Evolutionary conservation across 1,284 basidiomycete genomes (phyloP), one percentile per base, ranked within the genome.

Genomic region (Ustilago bromivora): DNA sequence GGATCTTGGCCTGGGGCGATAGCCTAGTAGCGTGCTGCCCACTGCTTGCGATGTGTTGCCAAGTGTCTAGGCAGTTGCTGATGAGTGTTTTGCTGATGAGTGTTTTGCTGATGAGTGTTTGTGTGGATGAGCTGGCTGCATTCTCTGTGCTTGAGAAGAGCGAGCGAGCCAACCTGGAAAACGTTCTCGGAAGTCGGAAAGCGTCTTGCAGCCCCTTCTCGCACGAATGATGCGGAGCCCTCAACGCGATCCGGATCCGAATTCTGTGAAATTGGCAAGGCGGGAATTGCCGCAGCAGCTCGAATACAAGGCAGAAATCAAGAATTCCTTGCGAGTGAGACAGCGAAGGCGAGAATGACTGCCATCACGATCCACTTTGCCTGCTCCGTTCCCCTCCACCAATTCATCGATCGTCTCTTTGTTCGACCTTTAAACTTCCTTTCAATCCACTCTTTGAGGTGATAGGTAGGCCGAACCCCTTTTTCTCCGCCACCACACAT

Each of bases 391-490:
- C 32, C 34, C 57, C 47, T 55, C 35, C 49, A n/a, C 52, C 56
- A 67, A 66, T 51, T 54, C 62, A 32, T n/a, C 15, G 53, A 55
- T 58, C 51, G 49, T 49, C 41, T 49, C 41, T 57, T 36, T 54
- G 64, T 64, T 65, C 68, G 68, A 63, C 67, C 76, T 76, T 75
- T 79, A 80, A 82, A 78, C 61, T 57, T 75, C 80, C 80, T 82
- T 80, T 82, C 80, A 80, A 82, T 79, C 80, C 80, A 66, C 65
- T 43, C 40, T 67, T 57, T 59, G 80, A 76, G 80, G 80, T 82
- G 80, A 76, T 82, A 82, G 80, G 80, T 77, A 82, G 80, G 80
- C 78, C 70, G 66, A 78, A 75, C 65, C 62, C 59, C 36, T 52
- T 41, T n/a, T 35, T 13, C n/a, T 19, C 13, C 57, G 57, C 43